phyloP scores from a whole-genome alignment of 306 rosid species.

The Quercus glauca region DNA sequence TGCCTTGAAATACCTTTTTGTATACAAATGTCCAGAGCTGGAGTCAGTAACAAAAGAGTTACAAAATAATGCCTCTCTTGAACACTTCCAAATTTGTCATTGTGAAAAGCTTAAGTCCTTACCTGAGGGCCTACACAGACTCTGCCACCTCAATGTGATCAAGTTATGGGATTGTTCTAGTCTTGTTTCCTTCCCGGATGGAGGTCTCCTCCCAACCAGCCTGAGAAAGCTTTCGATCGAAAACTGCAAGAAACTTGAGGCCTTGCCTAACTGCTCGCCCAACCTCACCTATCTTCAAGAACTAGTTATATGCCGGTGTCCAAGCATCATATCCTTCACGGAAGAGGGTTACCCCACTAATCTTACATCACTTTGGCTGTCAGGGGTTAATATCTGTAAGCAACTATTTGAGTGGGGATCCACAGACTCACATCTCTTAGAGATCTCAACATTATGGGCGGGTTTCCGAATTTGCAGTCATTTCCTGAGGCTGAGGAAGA shows the following conservation, averaged over 20 bases:
- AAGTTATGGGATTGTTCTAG: conserved; percentile 4
- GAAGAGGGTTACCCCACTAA: conserved; percentile 14
- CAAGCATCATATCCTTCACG: background rate
- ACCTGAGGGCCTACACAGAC: conserved; percentile 13
- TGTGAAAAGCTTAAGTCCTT: conserved; percentile 20
- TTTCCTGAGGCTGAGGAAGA: background rate
- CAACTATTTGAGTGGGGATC: conserved; percentile 9
- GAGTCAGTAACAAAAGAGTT: conserved; percentile 7
- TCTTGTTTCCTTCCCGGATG: conserved; percentile 18
- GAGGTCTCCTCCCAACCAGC: background rate
- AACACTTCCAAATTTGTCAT: background rate
- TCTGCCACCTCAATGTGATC: background rate
- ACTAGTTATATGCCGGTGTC: background rate
- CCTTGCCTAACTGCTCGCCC: background rate
- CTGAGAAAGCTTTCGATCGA: background rate
- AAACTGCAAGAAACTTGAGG: conserved; percentile 4
- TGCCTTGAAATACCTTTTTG: conserved; percentile 3
- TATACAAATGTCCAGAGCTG: conserved; percentile 1
- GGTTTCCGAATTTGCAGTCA: background rate
- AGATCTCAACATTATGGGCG: background rate
- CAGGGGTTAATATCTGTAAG: background rate
- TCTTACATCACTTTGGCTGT: background rate
- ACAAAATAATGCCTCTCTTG: background rate
- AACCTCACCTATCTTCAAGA: background rate
- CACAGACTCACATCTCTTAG: conserved; percentile 22